phyloP scores from a whole-genome alignment of 129 eudicot genomes.

The Helichrysum umbraculigerum region DNA sequence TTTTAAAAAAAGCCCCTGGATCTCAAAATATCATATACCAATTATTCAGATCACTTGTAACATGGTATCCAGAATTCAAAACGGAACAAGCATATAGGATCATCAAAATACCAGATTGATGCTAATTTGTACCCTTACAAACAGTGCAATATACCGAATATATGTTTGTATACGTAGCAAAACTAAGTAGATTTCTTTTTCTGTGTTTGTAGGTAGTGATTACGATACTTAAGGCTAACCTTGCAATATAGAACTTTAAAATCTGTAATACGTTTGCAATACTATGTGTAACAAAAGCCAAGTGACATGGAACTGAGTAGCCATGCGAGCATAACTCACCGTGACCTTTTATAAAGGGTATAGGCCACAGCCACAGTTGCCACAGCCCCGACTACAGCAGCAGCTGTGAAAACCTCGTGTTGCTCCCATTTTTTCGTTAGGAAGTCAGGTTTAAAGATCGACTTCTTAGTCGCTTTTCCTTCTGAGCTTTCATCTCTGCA shows the following conservation, averaged over 20 bases:
- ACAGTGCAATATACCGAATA: slow-evolving; percentile 19
- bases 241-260: slow-evolving; percentile 1
- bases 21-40: slow-evolving; percentile 23
- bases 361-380: slow-evolving; percentile 80
- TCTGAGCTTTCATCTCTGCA: slow-evolving; percentile 58
- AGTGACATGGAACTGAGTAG: background rate
- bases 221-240: slow-evolving; percentile 8
- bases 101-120: slow-evolving; percentile 30
- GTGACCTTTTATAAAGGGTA: slow-evolving; percentile 62
- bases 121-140: slow-evolving; percentile 36
- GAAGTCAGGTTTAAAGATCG: slow-evolving; percentile 29
- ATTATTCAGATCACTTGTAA: slow-evolving; percentile 31
- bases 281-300: slow-evolving; percentile 5
- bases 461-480: slow-evolving; percentile 30
- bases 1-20: slow-evolving; percentile 4
- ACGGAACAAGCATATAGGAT: slow-evolving; percentile 22
- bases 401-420: slow-evolving; percentile 67
- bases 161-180: slow-evolving; percentile 16
- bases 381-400: slow-evolving; percentile 76
- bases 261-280: slow-evolving; percentile 12
- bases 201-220: slow-evolving; percentile 1
- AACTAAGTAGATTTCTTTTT: slow-evolving; percentile 6
- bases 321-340: slow-evolving; percentile 31
- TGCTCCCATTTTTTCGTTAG: slow-evolving; percentile 74
- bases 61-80: slow-evolving; percentile 30